These are phyloP conservation scores for Lippia alba DNA, from an alignment of 305 asterid genomes.

Conservation along the genomic window DNA sequence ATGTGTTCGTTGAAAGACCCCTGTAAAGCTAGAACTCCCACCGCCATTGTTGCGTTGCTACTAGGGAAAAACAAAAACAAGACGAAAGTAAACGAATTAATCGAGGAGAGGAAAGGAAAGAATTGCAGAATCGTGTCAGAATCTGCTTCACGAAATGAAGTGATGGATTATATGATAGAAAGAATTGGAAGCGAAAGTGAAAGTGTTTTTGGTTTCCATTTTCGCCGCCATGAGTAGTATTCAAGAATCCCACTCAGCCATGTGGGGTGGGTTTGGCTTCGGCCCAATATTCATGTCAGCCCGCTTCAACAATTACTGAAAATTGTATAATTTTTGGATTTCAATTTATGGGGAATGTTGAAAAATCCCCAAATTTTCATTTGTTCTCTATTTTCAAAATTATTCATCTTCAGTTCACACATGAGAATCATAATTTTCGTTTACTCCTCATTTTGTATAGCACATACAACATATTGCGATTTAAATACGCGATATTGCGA, in stretches of 20 bases:
- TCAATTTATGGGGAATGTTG: too few species aligned
- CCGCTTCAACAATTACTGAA: too few species aligned
- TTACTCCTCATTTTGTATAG: too few species aligned
- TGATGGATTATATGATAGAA: not conserved
- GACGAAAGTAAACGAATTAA: not conserved
- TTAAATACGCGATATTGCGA: too few species aligned
- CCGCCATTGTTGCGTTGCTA: slow-evolving; percentile 55
- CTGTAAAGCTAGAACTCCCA: slow-evolving; percentile 95
- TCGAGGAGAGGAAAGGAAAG: not conserved
- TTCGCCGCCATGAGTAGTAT: slow-evolving; percentile 40
- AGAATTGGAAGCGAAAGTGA: slow-evolving; percentile 19
- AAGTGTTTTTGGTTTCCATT: not conserved
- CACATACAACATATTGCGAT: too few species aligned
- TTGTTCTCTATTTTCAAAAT: too few species aligned
- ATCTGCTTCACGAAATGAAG: slow-evolving; percentile 49
- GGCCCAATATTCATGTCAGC: slow-evolving; percentile 23
- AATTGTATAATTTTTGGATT: too few species aligned
- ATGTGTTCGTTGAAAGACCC: slow-evolving; percentile 98
- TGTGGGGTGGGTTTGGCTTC: slow-evolving; percentile 8
- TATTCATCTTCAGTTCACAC: too few species aligned
- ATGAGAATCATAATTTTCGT: too few species aligned
- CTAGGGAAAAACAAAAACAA: not conserved
- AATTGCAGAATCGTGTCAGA: slow-evolving; percentile 49
- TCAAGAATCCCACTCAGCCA: slow-evolving; percentile 16
- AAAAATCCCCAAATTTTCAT: too few species aligned